Conservation (phyloP, 1,284 basidiomycete species). For the Mycosarcoma maydis region DNA sequence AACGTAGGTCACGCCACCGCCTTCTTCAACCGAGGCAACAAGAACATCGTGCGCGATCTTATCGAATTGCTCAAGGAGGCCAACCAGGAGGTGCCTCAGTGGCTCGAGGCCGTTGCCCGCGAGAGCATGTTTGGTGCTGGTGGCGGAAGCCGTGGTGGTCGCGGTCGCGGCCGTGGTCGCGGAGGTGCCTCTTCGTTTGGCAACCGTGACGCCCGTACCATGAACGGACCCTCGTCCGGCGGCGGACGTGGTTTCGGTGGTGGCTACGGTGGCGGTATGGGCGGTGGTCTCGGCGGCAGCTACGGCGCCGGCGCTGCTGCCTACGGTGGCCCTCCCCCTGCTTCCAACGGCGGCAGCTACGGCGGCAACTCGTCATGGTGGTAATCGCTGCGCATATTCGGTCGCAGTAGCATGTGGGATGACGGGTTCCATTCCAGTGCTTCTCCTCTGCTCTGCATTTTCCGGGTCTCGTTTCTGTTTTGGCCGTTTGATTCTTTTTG, state of each 20-base stretch:
- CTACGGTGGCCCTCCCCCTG: slow-evolving; percentile 50
- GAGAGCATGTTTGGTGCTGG: slow-evolving; percentile 79
- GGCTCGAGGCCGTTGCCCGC: slow-evolving; percentile 86
- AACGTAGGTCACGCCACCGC: slow-evolving; percentile 90
- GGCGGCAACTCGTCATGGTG: slow-evolving; percentile 52
- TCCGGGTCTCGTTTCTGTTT: neutral
- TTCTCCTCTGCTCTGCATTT: neutral
- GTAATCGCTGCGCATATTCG: too few species aligned
- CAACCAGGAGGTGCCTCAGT: slow-evolving; percentile 93
- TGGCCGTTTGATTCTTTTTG: slow-evolving; percentile 2
- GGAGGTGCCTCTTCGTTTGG: slow-evolving; percentile 67
- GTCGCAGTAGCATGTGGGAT: too few species aligned
- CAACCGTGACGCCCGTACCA: slow-evolving; percentile 65
- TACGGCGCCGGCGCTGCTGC: slow-evolving; percentile 30
- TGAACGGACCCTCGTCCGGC: slow-evolving; percentile 54
- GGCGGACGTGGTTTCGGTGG: slow-evolving; percentile 54
- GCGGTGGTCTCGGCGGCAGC: slow-evolving; percentile 42
- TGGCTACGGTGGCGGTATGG: slow-evolving; percentile 47
- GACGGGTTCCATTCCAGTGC: too few species aligned
- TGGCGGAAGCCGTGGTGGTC: slow-evolving; percentile 71
- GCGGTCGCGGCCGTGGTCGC: slow-evolving; percentile 73
- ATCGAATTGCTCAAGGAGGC: slow-evolving; percentile 93
- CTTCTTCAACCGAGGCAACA: slow-evolving; percentile 70
- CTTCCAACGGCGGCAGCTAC: slow-evolving; percentile 49
- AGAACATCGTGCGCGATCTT: slow-evolving; percentile 85